Evolutionary conservation across 1,139 yeast species (phyloP).

Genomic region (Pichia cactophila): DNA sequence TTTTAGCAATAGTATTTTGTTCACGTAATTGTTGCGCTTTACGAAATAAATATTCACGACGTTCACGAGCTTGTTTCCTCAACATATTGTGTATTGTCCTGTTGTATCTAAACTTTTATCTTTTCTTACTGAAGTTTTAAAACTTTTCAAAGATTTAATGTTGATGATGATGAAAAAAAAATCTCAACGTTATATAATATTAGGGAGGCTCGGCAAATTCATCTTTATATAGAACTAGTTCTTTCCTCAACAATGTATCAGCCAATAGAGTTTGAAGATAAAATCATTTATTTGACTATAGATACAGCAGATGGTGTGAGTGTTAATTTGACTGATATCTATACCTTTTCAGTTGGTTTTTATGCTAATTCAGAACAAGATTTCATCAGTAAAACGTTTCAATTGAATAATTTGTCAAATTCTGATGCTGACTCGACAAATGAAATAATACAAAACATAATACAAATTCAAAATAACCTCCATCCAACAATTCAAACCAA

Average conservation of each 20-base stretch:
- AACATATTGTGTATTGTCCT: constrained; percentile 35
- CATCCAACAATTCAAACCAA: not conserved
- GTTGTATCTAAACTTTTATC: not conserved
- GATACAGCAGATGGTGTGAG: not conserved
- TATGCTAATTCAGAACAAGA: not conserved
- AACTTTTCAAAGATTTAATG: not conserved
- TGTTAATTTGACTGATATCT: not conserved
- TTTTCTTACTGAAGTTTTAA: not conserved
- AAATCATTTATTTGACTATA: not conserved
- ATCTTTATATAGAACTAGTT: not conserved
- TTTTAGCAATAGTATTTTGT: constrained; percentile 73
- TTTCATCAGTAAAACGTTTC: constrained; percentile 1
- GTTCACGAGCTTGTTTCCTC: constrained; percentile 89
- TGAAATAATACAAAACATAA: not conserved
- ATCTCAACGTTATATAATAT: not conserved
- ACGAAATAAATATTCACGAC: constrained; percentile 85
- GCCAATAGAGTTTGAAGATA: not conserved
- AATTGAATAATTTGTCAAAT: constrained; percentile 1
- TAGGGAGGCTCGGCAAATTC: not conserved
- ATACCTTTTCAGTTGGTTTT: not conserved
- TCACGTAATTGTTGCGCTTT: constrained; percentile 89
- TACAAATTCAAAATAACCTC: not conserved
- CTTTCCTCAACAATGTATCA: not conserved
- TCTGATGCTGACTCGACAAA: not conserved
- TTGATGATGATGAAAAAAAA: not conserved